phyloP scores from a whole-genome alignment of 106 monocot species.

The Ottelia alismoides region DNA sequence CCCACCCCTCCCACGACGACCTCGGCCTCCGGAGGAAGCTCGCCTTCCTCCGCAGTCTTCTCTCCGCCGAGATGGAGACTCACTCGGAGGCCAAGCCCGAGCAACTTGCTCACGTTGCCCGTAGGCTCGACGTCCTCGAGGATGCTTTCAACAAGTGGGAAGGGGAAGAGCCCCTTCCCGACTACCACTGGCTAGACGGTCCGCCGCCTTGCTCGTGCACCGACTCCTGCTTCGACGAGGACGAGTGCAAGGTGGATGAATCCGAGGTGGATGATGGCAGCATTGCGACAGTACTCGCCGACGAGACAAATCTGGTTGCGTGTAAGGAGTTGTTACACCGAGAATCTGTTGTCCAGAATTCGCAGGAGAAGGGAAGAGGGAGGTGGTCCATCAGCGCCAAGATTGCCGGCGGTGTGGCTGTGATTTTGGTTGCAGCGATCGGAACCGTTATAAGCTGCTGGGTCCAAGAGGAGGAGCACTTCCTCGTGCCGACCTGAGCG shows the following conservation, averaged over 20 bases:
- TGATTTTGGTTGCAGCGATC: not conserved
- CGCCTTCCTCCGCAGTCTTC: conserved; percentile 8
- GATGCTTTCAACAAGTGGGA: conserved; percentile 2
- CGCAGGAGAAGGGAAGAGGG: not conserved
- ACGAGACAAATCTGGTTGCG: not conserved
- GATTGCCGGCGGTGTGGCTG: not conserved
- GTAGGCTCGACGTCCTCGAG: conserved; percentile 1
- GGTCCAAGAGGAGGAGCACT: not conserved
- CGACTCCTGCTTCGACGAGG: not conserved
- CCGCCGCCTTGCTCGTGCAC: conserved; percentile 3
- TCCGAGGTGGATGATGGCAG: not conserved
- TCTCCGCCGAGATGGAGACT: conserved; percentile 12
- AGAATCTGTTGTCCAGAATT: too few relatives aligned
- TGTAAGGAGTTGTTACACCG: not conserved
- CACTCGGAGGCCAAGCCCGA: not conserved
- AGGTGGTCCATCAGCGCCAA: not conserved
- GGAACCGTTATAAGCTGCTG: not conserved
- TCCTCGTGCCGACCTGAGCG: conserved; percentile 2
- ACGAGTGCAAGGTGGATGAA: not conserved
- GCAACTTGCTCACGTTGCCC: conserved; percentile 8
- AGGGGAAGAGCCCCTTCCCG: not conserved
- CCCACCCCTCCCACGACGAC: not conserved
- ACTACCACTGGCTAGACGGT: not conserved
- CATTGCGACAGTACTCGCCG: not conserved
- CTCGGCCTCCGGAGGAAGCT: not conserved